These are phyloP conservation scores for Thalassiosira pacifica DNA, from an alignment of 352 stramenopile genomes.

Conservation along the genomic window DNA sequence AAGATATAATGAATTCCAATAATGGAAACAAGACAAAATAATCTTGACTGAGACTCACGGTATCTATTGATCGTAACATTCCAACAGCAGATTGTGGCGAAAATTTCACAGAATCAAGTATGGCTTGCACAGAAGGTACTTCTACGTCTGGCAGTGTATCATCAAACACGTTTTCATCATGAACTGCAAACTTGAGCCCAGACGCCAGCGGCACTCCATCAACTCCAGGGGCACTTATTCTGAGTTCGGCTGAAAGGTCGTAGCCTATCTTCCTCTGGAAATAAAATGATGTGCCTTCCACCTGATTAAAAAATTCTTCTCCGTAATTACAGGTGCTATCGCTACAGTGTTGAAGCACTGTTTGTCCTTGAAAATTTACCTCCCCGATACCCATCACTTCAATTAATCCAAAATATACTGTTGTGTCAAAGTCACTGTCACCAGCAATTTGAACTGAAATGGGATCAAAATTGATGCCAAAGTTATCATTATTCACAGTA, in stretches of 20 bases:
- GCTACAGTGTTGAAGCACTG: constrained; percentile 24
- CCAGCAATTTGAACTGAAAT: constrained; percentile 36
- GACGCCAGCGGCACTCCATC: constrained; percentile 19
- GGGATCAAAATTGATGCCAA: constrained; percentile 34
- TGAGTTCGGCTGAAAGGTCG: constrained; percentile 1
- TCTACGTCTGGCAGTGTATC: constrained; percentile 16
- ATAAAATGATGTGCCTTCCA: constrained; percentile 42
- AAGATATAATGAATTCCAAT: too few species aligned
- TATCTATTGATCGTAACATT: too few species aligned
- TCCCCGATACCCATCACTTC: constrained; percentile 12
- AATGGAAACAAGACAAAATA: too few species aligned
- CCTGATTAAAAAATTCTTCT: not conserved
- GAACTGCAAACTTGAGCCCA: constrained; percentile 23
- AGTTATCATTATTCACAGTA: not conserved
- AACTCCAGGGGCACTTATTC: not conserved
- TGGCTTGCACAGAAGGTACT: constrained; percentile 27
- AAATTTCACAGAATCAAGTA: constrained; percentile 39
- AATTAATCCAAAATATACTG: constrained; percentile 41
- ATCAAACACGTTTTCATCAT: constrained; percentile 49
- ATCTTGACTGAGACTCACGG: too few species aligned
- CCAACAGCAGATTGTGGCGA: constrained; percentile 44
- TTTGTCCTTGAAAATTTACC: constrained; percentile 6
- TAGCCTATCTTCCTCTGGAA: constrained; percentile 25
- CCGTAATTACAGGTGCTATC: not conserved
- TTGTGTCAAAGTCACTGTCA: constrained; percentile 9